Evolutionary conservation across 495 filamentous ascomycete species (phyloP).

Genomic region (Sordaria brevicollis): DNA sequence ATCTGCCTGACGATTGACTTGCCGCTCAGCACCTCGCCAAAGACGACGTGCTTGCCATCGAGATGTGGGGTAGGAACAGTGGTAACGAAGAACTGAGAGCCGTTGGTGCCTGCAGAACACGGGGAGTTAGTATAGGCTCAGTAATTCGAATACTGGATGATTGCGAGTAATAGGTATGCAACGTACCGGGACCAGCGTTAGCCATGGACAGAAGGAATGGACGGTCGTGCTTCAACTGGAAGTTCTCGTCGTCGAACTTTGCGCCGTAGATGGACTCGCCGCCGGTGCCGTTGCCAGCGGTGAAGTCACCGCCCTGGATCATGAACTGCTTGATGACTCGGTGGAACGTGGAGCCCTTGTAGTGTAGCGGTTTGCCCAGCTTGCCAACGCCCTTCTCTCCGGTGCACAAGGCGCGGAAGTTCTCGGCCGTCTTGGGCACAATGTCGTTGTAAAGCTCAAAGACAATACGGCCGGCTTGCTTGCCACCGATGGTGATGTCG

Average conservation of each 20-base stretch:
- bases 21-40: slow-evolving; percentile 87
- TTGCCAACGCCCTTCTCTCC: slow-evolving; percentile 76
- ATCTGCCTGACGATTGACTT: slow-evolving; percentile 86
- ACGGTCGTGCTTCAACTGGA: slow-evolving; percentile 83
- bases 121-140: slow-evolving; percentile 5
- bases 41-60: slow-evolving; percentile 96
- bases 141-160: background rate
- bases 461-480: slow-evolving; percentile 59
- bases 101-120: slow-evolving; percentile 61
- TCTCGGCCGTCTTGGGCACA: slow-evolving; percentile 88
- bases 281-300: slow-evolving; percentile 83
- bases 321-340: slow-evolving; percentile 97
- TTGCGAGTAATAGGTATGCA: background rate
- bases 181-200: slow-evolving; percentile 85
- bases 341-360: slow-evolving; percentile 88
- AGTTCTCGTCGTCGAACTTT: slow-evolving; percentile 98
- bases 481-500: slow-evolving; percentile 70
- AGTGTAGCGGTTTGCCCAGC: slow-evolving; percentile 77
- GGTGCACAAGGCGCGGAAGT: slow-evolving; percentile 96
- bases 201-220: slow-evolving; percentile 96
- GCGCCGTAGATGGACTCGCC: slow-evolving; percentile 97
- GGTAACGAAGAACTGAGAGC: slow-evolving; percentile 96
- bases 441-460: slow-evolving; percentile 87
- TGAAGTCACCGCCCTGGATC: slow-evolving; percentile 99
- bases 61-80: slow-evolving; percentile 89